phyloP scores from a whole-genome alignment of 1,139 yeast genomes.

The Yamadazyma conglobata region DNA sequence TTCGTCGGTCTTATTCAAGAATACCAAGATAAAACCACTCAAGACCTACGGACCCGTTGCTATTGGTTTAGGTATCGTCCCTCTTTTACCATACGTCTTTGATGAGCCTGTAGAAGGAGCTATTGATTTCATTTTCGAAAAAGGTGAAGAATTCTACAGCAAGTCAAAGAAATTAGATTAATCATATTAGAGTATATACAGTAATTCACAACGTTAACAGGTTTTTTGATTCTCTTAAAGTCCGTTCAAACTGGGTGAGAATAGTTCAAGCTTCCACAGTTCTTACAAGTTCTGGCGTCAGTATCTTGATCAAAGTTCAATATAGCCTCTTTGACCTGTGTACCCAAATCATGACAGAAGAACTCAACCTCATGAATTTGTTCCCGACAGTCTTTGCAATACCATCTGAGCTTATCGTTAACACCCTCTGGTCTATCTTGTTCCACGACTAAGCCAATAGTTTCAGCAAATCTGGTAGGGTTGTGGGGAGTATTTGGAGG shows the following conservation, averaged over 20 bases:
- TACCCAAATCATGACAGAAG: slow-evolving; percentile 78
- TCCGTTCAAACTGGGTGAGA: slow-evolving; percentile 26
- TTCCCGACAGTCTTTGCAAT: slow-evolving; percentile 66
- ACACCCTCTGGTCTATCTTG: slow-evolving; percentile 79
- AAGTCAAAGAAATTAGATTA: slow-evolving; percentile 9
- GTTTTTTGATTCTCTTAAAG: not conserved
- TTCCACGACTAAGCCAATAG: slow-evolving; percentile 91
- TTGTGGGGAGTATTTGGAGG: slow-evolving; percentile 88
- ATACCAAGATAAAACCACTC: slow-evolving; percentile 33
- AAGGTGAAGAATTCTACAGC: slow-evolving; percentile 43
- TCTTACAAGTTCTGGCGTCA: slow-evolving; percentile 64
- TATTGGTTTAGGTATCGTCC: slow-evolving; percentile 73
- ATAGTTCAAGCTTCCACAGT: slow-evolving; percentile 70
- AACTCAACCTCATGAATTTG: slow-evolving; percentile 69
- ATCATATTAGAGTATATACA: not conserved
- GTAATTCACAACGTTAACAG: too few species aligned
- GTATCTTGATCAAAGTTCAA: slow-evolving; percentile 61
- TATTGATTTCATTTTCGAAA: slow-evolving; percentile 60
- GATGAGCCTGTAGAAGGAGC: slow-evolving; percentile 81
- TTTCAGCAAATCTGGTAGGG: slow-evolving; percentile 81
- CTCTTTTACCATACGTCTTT: slow-evolving; percentile 71
- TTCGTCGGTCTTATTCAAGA: slow-evolving; percentile 56
- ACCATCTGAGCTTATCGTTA: slow-evolving; percentile 79
- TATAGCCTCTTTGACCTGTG: slow-evolving; percentile 86
- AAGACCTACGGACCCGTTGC: slow-evolving; percentile 75